These are phyloP conservation scores for Syzygium aromaticum DNA, from an alignment of 345 rosid genomes.

Conservation along the genomic window DNA sequence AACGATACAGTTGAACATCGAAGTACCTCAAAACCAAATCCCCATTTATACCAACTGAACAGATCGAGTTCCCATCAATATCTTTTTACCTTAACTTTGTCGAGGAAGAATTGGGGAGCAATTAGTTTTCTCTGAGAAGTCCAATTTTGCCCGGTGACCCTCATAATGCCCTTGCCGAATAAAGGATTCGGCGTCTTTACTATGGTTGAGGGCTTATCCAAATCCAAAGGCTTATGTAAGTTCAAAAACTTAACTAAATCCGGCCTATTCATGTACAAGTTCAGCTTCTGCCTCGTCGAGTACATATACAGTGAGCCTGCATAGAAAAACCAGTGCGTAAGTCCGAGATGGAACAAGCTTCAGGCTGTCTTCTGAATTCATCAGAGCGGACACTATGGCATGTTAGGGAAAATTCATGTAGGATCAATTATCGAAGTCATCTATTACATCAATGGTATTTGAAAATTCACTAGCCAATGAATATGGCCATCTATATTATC, in stretches of 20 bases:
- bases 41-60: not conserved
- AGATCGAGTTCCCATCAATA: not conserved
- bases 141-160: conserved; percentile 14
- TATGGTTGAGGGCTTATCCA: conserved; percentile 14
- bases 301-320: conserved; percentile 15
- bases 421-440: not conserved
- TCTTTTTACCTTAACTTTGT: conserved; percentile 17
- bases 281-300: conserved; percentile 15
- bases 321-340: too few relatives aligned
- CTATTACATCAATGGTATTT: not conserved
- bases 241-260: conserved; percentile 14
- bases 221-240: conserved; percentile 10
- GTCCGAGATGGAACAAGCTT: not conserved
- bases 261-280: conserved; percentile 1
- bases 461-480: not conserved
- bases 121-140: conserved; percentile 19
- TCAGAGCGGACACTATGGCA: not conserved
- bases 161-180: conserved; percentile 22
- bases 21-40: not conserved
- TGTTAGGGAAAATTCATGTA: not conserved
- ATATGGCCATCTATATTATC: not conserved
- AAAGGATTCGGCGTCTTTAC: not conserved
- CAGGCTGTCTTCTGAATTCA: not conserved
- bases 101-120: conserved; percentile 20
- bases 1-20: not conserved